These are phyloP conservation scores for Rhizoclosmatium sp. DNA, from an alignment of 192 early-diverging fungal genomes.

Conservation along the genomic window DNA sequence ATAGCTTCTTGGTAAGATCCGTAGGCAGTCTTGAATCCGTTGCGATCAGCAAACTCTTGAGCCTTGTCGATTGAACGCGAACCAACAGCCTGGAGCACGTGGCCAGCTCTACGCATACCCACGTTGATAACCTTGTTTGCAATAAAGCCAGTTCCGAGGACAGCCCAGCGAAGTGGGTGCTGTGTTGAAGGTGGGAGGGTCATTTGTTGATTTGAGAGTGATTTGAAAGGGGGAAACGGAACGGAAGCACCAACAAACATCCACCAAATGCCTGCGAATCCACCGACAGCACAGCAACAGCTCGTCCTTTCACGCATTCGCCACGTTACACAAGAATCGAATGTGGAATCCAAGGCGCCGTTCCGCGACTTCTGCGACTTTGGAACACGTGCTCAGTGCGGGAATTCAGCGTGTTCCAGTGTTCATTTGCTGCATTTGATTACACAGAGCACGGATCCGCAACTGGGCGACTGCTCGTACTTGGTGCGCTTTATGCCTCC, in stretches of 20 bases:
- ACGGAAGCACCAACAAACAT: no score
- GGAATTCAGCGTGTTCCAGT: constrained; percentile 29
- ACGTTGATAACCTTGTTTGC: constrained; percentile 33
- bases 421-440: constrained; percentile 64
- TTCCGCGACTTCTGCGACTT: constrained; percentile 63
- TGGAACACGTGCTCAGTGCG: constrained; percentile 54
- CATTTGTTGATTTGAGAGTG: no score
- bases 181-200: no score
- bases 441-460: constrained; percentile 55
- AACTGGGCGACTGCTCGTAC: constrained; percentile 71
- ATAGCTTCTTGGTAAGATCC: constrained; percentile 26
- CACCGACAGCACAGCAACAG: constrained; percentile 23
- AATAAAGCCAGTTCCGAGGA: constrained; percentile 37
- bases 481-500: neutral
- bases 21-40: constrained; percentile 21
- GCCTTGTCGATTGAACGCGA: constrained; percentile 7
- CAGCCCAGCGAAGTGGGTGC: neutral
- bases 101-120: constrained; percentile 25
- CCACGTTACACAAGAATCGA: neutral
- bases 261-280: neutral
- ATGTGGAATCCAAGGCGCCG: neutral
- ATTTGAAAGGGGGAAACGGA: no score
- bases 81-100: constrained; percentile 22
- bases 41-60: constrained; percentile 18
- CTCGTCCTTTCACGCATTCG: constrained; percentile 1